Evolutionary conservation across 2,329 filamentous ascomycete species (phyloP), one percentile per base, ranked within the genome.

Genomic region (Hypoxylon sp.): DNA sequence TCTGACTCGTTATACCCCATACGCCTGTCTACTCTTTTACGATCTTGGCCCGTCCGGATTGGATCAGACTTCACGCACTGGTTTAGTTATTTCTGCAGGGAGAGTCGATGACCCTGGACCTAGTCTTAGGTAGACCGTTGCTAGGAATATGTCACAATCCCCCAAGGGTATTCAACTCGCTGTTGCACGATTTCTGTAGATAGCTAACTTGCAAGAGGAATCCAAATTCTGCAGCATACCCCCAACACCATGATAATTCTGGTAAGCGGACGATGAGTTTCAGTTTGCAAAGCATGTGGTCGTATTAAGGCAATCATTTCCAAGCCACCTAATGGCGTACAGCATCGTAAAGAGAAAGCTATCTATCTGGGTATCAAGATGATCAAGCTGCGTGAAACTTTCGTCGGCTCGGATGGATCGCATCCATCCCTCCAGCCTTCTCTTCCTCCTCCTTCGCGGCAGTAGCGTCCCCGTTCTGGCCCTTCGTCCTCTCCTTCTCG

Each of bases 341-440:
- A 49, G n/a, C 50, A n/a, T 3, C 32, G 36, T 24, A 26, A 22
- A 24, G 28, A 30, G 14, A 44, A 14, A n/a, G n/a, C 32, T 42
- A 45, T 38, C 20, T 46, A 26, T 52, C 9, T 28, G 30, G 46
- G 46, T 56, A 62, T 61, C 50, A 44, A 45, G 38, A 44, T 26
- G 32, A 57, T 50, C 49, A 26, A 16, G 49, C 61, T 38, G 68
- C 66, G 46, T 45, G 69, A 45, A 75, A 63, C 38, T 54, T 82
- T 60, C 82, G 75, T 26, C 85, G 81, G 67, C 84, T 87, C 2
- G 85, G 85, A 67, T 87, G 85, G 46, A 87, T 81, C 60, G 75
- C 76, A 44, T 69, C 66, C 12, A 64, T 54, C 1, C 45, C 63
- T 11, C 54, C 59, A 8, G 30, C 40, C 26, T 64, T 64, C 44